Percentiles rank a stretch among this genome's conserved stretches.
phyloP scores from a whole-genome alignment of 2,329 filamentous ascomycete genomes.

The Verticillium nubilum region DNA sequence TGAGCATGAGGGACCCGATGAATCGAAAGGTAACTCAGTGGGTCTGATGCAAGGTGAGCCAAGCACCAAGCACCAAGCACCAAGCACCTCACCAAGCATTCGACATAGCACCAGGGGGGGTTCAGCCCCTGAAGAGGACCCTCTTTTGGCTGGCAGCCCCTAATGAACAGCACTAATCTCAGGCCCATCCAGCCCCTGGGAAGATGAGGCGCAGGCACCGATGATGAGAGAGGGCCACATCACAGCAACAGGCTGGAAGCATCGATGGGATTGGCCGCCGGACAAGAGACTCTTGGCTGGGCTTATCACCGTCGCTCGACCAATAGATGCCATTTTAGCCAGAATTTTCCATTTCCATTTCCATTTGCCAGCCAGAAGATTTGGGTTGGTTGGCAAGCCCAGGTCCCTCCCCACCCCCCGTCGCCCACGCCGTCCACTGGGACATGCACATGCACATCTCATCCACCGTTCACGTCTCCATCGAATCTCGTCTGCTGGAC shows the following conservation, averaged over 20 bases:
- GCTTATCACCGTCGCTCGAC: background rate
- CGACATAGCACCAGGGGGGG: too few relatives aligned
- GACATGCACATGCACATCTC: background rate
- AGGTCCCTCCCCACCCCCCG: background rate
- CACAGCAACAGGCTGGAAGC: background rate
- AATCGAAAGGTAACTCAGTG: background rate
- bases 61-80: background rate
- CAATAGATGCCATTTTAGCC: background rate
- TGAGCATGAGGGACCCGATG: background rate
- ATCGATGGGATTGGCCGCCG: background rate
- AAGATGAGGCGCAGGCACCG: slow-evolving; percentile 2
- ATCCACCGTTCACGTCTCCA: background rate
- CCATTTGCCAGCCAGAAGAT: background rate
- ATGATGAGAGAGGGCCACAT: background rate
- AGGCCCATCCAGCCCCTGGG: slow-evolving; percentile 13
- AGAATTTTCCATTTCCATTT: background rate
- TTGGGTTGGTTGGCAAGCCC: background rate
- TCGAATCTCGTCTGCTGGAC: background rate
- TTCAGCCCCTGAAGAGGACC: background rate
- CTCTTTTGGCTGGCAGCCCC: slow-evolving; percentile 7
- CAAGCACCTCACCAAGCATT: too few relatives aligned
- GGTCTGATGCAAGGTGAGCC: background rate
- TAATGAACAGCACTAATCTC: slow-evolving; percentile 12
- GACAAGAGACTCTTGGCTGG: background rate
- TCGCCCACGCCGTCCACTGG: background rate